Conservation (phyloP, 345 rosid genomes). For the Physaria fendleri region DNA sequence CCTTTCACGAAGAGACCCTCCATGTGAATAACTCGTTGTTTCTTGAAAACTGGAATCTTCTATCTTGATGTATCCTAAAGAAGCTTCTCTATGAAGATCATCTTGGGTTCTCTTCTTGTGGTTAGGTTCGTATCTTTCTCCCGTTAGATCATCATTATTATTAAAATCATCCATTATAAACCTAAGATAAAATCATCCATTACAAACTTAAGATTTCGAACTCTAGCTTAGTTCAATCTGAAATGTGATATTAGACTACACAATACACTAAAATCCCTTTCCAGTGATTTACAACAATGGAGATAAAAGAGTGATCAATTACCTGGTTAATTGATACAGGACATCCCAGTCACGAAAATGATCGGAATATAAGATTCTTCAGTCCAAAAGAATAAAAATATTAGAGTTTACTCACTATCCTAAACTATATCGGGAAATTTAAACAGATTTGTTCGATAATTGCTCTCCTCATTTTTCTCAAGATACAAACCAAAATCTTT, state of each 20-base stretch:
- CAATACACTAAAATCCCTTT: too few relatives aligned
- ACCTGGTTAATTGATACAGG: too few relatives aligned
- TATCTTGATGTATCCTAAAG: constrained; percentile 8
- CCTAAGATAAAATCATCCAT: constrained; percentile 50
- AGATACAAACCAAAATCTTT: too few relatives aligned
- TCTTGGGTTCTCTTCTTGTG: constrained; percentile 47
- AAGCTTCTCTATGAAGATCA: constrained; percentile 16
- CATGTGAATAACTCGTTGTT: constrained; percentile 38
- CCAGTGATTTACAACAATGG: too few relatives aligned
- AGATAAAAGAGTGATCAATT: too few relatives aligned
- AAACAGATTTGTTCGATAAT: too few relatives aligned
- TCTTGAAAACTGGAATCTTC: constrained; percentile 18
- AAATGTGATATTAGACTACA: neutral
- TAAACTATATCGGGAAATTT: too few relatives aligned
- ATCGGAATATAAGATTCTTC: too few relatives aligned
- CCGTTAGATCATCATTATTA: constrained; percentile 49
- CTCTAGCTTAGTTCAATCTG: constrained; percentile 11
- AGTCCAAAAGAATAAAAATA: too few relatives aligned
- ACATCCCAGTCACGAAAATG: too few relatives aligned
- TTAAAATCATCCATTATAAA: constrained; percentile 51
- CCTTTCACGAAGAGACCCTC: constrained; percentile 65
- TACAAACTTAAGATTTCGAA: constrained; percentile 16
- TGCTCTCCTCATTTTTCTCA: too few relatives aligned
- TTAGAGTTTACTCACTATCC: too few relatives aligned
- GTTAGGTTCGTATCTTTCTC: constrained; percentile 67